Evolutionary conservation across 2,329 filamentous ascomycete species (phyloP).

Genomic region (Xenosphaeropsis pyriputrescens): DNA sequence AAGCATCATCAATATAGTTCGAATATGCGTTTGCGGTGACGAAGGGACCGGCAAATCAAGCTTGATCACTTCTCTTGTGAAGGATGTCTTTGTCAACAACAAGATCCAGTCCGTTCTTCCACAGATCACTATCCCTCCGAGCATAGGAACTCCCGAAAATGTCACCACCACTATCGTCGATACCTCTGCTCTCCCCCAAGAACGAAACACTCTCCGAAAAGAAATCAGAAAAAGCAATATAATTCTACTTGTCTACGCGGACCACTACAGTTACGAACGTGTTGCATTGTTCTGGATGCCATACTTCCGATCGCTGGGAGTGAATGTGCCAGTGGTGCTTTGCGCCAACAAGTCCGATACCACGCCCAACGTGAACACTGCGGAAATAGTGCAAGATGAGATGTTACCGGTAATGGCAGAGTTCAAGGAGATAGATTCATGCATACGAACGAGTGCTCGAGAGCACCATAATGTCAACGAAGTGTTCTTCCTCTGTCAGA

Average conservation of each 20-base stretch:
- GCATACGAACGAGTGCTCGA: conserved; percentile 83
- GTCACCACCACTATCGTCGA: conserved; percentile 96
- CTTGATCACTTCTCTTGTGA: conserved; percentile 88
- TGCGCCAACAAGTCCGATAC: conserved; percentile 98
- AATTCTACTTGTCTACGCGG: conserved; percentile 90
- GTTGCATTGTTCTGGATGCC: conserved; percentile 98
- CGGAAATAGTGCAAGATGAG: conserved; percentile 86
- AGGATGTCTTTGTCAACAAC: conserved; percentile 88
- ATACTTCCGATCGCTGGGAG: conserved; percentile 92
- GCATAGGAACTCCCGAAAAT: conserved; percentile 86
- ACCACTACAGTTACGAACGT: conserved; percentile 97
- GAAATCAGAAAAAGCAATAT: conserved; percentile 96
- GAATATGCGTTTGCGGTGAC: conserved; percentile 93
- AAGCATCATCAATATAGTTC: conserved; percentile 33
- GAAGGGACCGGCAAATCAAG: conserved; percentile 91
- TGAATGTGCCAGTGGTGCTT: conserved; percentile 92
- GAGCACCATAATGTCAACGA: conserved; percentile 92
- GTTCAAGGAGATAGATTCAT: conserved; percentile 97
- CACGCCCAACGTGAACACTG: conserved; percentile 55
- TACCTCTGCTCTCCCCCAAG: conserved; percentile 87
- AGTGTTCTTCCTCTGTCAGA: conserved; percentile 95
- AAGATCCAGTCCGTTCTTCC: conserved; percentile 93
- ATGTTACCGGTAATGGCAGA: conserved; percentile 98
- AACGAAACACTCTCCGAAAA: conserved; percentile 77
- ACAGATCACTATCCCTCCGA: conserved; percentile 87